Evolutionary conservation across 2,329 filamentous ascomycete species (phyloP).

Genomic region (Penicillium sp.): DNA sequence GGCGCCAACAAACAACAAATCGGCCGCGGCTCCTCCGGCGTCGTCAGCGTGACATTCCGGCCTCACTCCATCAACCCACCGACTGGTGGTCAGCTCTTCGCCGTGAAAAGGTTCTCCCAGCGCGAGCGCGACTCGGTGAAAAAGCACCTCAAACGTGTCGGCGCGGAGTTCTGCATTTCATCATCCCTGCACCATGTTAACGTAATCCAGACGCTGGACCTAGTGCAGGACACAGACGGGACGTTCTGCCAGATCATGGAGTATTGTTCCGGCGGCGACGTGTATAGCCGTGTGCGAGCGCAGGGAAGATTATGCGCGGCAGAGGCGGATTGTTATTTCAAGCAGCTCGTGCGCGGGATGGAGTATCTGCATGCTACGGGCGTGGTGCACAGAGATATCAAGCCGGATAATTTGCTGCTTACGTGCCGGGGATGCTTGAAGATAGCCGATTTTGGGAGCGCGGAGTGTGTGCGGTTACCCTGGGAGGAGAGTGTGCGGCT

Average conservation of each 20-base stretch:
- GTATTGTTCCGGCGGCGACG: constrained; percentile 81
- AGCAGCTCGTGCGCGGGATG: constrained; percentile 89
- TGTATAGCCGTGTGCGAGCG: constrained; percentile 78
- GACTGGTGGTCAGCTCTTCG: constrained; percentile 71
- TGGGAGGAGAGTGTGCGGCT: constrained; percentile 90
- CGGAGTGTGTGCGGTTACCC: constrained; percentile 91
- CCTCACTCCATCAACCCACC: constrained; percentile 65
- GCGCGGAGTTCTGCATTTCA: constrained; percentile 87
- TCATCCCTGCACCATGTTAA: constrained; percentile 85
- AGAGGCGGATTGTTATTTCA: constrained; percentile 89
- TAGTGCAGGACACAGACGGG: constrained; percentile 69
- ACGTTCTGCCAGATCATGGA: constrained; percentile 95
- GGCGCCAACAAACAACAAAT: constrained; percentile 40
- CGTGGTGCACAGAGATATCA: constrained; percentile 62
- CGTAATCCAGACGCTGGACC: constrained; percentile 83
- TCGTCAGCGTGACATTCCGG: constrained; percentile 87
- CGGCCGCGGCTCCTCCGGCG: constrained; percentile 84
- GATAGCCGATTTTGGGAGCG: constrained; percentile 62
- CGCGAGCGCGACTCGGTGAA: constrained; percentile 80
- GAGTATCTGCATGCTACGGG: constrained; percentile 95
- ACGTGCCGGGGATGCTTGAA: constrained; percentile 57
- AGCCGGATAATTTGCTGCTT: constrained; percentile 58
- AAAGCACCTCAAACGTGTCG: constrained; percentile 86
- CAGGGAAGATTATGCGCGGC: constrained; percentile 67
- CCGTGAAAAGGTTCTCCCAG: constrained; percentile 86